Conservation (phyloP, 169 alveolate genomes). For the Plasmodium gonderi region DNA sequence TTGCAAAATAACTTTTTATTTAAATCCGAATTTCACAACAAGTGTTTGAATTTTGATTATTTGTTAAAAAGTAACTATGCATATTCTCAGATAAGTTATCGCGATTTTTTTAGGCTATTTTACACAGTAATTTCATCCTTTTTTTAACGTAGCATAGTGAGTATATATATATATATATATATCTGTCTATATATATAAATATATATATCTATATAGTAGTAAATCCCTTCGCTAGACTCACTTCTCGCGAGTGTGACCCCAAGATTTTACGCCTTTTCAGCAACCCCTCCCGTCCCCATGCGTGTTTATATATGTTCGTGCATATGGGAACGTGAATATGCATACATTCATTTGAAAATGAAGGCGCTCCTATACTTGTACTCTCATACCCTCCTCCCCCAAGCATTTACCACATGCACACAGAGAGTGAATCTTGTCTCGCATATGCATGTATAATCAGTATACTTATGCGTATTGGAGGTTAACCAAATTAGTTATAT, state of each 20-base stretch:
- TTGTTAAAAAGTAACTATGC: constrained; percentile 14
- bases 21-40: constrained; percentile 20
- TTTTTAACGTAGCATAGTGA: constrained; percentile 12
- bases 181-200: no score
- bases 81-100: constrained; percentile 48
- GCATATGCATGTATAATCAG: no score
- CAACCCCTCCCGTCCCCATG: background rate
- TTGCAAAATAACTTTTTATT: constrained; percentile 32
- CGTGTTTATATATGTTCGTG: background rate
- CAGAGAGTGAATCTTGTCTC: no score
- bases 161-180: background rate
- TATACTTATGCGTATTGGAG: no score
- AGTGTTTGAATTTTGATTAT: constrained; percentile 47
- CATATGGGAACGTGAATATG: background rate
- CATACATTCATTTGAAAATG: no score
- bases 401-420: no score
- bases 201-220: no score
- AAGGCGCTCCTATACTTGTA: no score
- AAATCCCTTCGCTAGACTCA: background rate
- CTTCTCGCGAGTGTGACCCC: background rate
- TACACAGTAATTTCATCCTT: constrained; percentile 20
- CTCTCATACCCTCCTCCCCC: no score
- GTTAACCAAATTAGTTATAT: no score
- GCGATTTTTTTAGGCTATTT: constrained; percentile 27
- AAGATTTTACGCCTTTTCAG: background rate